These are phyloP conservation scores for Simplicillium sp. DNA, from an alignment of 2,329 filamentous ascomycete genomes.

Conservation along the genomic window DNA sequence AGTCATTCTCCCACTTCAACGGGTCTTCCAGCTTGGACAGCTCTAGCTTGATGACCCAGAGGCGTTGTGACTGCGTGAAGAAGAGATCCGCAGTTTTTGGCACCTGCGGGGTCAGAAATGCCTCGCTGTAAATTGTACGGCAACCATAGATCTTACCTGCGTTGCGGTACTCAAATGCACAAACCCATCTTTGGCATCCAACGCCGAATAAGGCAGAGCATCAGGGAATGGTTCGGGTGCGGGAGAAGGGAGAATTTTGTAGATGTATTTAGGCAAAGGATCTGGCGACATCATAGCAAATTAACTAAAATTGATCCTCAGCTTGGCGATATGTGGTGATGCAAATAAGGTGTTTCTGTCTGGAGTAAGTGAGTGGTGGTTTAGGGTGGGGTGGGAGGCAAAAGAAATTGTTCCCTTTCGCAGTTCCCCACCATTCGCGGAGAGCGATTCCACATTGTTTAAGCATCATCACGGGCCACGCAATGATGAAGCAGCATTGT, in stretches of 20 bases:
- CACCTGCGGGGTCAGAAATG: slow-evolving; percentile 19
- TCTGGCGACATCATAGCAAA: slow-evolving; percentile 16
- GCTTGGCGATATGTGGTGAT: too few species aligned
- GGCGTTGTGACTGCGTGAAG: slow-evolving; percentile 24
- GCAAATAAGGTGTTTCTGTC: too few species aligned
- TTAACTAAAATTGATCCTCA: neutral
- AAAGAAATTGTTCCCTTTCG: too few species aligned
- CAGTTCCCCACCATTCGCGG: too few species aligned
- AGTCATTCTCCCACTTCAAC: slow-evolving; percentile 48
- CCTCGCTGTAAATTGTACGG: neutral
- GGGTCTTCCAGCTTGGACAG: slow-evolving; percentile 31
- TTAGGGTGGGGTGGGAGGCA: too few species aligned
- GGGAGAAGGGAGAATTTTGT: slow-evolving; percentile 49
- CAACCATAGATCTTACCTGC: slow-evolving; percentile 31
- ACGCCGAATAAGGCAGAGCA: slow-evolving; percentile 46
- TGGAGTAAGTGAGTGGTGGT: too few species aligned
- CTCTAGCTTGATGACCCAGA: slow-evolving; percentile 46
- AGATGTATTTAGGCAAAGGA: slow-evolving; percentile 35
- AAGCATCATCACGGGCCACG: too few species aligned
- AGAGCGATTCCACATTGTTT: too few species aligned
- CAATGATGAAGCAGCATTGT: neutral
- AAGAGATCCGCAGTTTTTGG: slow-evolving; percentile 34
- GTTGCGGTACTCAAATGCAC: slow-evolving; percentile 48
- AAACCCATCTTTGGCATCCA: slow-evolving; percentile 52
- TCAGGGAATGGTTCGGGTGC: slow-evolving; percentile 44